Percentiles rank a stretch among this genome's conserved stretches.
These are phyloP conservation scores for Arthroderma uncinatum DNA, from an alignment of 2,329 filamentous ascomycete species.

Conservation along the genomic window DNA sequence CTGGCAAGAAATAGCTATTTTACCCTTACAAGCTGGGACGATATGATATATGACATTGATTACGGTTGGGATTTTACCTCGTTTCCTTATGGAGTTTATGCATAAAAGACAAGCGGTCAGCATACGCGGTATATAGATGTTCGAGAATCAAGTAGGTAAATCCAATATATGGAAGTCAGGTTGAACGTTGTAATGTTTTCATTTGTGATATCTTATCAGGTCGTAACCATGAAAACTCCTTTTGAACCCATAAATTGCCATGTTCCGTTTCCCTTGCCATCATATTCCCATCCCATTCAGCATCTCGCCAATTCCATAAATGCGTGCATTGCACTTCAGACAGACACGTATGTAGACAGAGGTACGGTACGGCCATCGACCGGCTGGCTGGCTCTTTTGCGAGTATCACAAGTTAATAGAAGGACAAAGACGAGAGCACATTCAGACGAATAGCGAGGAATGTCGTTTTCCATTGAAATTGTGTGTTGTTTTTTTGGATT, in stretches of 20 bases:
- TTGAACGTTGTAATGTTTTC: not conserved
- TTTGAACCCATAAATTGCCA: not conserved
- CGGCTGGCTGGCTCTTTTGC: not conserved
- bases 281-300: not conserved
- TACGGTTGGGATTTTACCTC: not conserved
- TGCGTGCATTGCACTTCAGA: not conserved
- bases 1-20: constrained; percentile 55
- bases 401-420: not conserved
- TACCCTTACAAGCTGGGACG: not conserved
- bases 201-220: not conserved
- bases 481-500: not conserved
- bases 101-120: not conserved
- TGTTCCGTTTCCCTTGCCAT: constrained; percentile 2
- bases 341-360: not conserved
- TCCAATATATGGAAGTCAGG: not conserved
- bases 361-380: not conserved
- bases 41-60: not conserved
- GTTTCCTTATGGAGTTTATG: not conserved
- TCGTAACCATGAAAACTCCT: not conserved
- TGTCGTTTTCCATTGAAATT: not conserved
- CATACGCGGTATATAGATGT: not conserved
- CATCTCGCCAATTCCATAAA: not conserved
- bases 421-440: not conserved
- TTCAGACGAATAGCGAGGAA: not conserved
- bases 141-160: not conserved